Evolutionary conservation across 148 eudicot species (phyloP).

Genomic region (Gaultheria prostrata): DNA sequence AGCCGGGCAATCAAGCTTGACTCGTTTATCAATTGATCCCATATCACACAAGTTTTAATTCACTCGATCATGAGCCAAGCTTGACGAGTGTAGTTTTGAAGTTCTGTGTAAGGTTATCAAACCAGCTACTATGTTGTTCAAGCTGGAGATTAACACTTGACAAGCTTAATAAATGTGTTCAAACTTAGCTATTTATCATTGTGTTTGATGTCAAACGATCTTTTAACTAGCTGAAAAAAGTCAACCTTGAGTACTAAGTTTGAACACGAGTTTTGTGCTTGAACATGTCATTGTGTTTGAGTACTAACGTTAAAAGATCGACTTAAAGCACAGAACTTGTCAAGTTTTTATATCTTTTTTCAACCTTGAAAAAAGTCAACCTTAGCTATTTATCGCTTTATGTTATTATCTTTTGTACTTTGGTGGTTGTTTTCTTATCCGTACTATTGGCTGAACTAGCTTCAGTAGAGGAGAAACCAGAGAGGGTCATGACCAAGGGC

Average conservation of each 20-base stretch:
- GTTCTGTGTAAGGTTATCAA: neutral
- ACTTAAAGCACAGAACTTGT: too few species aligned
- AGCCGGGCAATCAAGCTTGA: neutral
- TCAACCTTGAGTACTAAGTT: too few species aligned
- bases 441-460: neutral
- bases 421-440: neutral
- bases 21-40: neutral
- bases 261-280: too few species aligned
- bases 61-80: neutral
- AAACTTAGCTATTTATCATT: neutral
- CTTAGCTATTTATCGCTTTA: neutral
- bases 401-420: neutral
- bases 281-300: too few species aligned
- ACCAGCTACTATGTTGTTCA: neutral
- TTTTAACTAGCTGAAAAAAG: neutral
- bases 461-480: conserved; percentile 15
- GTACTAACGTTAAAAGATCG: too few species aligned
- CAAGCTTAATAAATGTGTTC: neutral
- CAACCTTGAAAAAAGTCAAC: neutral
- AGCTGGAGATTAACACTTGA: neutral
- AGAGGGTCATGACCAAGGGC: conserved; percentile 1
- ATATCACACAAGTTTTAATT: neutral
- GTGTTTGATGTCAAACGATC: neutral
- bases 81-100: neutral
- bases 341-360: too few species aligned